phyloP scores from a whole-genome alignment of 2,329 filamentous ascomycete genomes.

The Colletotrichum sojae region DNA sequence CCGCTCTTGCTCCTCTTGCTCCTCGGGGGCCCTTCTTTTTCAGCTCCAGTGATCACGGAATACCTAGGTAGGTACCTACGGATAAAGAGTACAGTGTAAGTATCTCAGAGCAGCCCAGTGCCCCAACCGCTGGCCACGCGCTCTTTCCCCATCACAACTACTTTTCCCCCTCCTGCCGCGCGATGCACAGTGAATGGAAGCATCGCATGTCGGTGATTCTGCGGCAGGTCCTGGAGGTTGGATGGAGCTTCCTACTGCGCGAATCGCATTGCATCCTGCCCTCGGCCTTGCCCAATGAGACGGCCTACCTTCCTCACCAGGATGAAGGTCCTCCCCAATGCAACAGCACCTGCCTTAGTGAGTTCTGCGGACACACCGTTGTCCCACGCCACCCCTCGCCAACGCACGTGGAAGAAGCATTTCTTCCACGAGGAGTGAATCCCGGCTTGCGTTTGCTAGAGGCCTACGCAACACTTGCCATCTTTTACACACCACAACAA shows the following conservation, averaged over 20 bases:
- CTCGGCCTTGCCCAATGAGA: slow-evolving; percentile 4
- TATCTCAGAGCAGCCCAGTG: neutral
- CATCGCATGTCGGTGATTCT: neutral
- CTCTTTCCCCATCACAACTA: slow-evolving; percentile 15
- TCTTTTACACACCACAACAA: slow-evolving; percentile 7
- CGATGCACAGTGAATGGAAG: too few species aligned
- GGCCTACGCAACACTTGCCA: slow-evolving; percentile 7
- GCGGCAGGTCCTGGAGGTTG: neutral
- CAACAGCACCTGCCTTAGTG: neutral
- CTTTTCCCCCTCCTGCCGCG: too few species aligned
- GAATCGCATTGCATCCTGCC: too few species aligned
- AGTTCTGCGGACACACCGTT: slow-evolving; percentile 18
- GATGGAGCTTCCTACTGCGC: too few species aligned
- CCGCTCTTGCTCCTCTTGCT: slow-evolving; percentile 2
- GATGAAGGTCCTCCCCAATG: slow-evolving; percentile 12
- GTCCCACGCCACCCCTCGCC: slow-evolving; percentile 2
- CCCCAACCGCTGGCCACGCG: neutral
- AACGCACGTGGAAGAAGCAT: slow-evolving; percentile 22
- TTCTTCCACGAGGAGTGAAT: slow-evolving; percentile 16
- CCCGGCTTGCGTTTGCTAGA: slow-evolving; percentile 13
- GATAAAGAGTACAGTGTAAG: too few species aligned
- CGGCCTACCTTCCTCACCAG: neutral
- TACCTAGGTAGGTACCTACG: slow-evolving; percentile 1
- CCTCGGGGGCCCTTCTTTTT: slow-evolving; percentile 4
- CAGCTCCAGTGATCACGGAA: slow-evolving; percentile 21